Conservation (phyloP, 257 asterid species). For the Solanum peruvianum region DNA sequence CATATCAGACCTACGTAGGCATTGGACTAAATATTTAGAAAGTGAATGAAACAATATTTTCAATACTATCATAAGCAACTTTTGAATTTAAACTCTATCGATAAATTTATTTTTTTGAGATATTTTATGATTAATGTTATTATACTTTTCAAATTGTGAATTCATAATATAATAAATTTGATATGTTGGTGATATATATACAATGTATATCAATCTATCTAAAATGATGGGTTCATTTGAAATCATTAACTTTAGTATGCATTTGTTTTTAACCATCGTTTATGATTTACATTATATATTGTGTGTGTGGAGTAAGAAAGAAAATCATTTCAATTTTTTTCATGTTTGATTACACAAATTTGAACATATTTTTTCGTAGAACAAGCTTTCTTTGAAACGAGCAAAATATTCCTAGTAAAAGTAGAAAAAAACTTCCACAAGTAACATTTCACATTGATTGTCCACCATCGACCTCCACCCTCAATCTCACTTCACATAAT, state of each 20-base stretch:
- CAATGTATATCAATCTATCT: not conserved
- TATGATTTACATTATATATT: not conserved
- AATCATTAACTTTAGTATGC: not conserved
- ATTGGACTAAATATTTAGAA: not conserved
- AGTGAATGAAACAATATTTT: not conserved
- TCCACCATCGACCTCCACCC: too few relatives aligned
- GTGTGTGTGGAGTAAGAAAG: too few relatives aligned
- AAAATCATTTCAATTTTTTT: too few relatives aligned
- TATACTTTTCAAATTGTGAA: not conserved
- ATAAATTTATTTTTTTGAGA: too few relatives aligned
- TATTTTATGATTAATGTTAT: not conserved
- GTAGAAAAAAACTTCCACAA: not conserved
- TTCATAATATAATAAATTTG: not conserved
- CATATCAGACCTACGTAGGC: not conserved
- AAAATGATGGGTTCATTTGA: not conserved
- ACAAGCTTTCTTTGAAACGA: too few relatives aligned
- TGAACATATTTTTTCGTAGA: not conserved
- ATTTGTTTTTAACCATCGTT: not conserved
- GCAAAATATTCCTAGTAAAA: not conserved
- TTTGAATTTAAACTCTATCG: not conserved
- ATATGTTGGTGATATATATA: not conserved
- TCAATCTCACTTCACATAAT: too few relatives aligned
- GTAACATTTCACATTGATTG: not conserved
- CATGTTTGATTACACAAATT: not conserved
- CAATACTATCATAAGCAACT: not conserved